phyloP scores from a whole-genome alignment of 805 yeast species.

The Suhomyces emberorum region DNA sequence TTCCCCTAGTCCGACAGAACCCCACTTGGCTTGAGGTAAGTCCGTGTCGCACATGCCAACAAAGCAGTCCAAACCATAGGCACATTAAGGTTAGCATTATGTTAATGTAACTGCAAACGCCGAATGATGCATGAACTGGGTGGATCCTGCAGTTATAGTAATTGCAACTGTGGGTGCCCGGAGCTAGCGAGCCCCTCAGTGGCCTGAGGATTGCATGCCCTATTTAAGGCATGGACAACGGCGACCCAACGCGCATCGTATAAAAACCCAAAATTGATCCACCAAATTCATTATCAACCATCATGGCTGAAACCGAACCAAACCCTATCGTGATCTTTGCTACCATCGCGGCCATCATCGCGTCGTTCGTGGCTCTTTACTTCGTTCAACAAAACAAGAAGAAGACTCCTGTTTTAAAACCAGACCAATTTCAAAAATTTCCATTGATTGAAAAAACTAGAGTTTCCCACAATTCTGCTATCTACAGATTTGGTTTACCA shows the following conservation, averaged over 20 bases:
- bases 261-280: background rate
- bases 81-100: no score
- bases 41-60: no score
- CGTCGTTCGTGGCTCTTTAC: conserved; percentile 32
- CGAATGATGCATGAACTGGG: no score
- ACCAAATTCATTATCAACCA: background rate
- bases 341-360: conserved; percentile 37
- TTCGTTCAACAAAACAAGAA: conserved; percentile 32
- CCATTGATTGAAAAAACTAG: conserved; percentile 75
- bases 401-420: conserved; percentile 53
- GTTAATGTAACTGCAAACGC: no score
- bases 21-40: no score
- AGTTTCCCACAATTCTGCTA: conserved; percentile 75
- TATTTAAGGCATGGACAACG: background rate
- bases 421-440: conserved; percentile 70
- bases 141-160: no score
- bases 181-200: no score
- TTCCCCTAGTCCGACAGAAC: no score
- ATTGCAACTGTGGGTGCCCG: no score
- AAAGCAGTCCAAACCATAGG: no score
- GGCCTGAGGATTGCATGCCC: conserved; percentile 1
- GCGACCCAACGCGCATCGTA: conserved; percentile 1
- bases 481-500: conserved; percentile 83
- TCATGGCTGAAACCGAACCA: conserved; percentile 32
- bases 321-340: conserved; percentile 40